Evolutionary conservation across 805 yeast species (phyloP), one percentile per base, ranked within the genome.

Genomic region (Sungouiozyma ichnusensis): DNA sequence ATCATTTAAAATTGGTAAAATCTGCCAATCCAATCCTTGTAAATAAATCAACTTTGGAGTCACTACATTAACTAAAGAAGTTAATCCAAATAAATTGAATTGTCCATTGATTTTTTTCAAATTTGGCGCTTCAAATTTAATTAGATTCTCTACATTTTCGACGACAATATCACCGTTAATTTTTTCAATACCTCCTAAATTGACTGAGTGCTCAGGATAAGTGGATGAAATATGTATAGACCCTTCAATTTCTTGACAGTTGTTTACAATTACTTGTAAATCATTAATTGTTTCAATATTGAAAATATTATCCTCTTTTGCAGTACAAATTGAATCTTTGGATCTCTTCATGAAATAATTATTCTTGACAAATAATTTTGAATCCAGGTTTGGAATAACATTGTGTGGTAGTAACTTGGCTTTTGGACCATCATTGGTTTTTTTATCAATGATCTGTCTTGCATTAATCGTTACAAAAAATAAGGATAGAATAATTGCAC

Each of bases 1-100:
- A 19, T 71, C 69, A 41, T 79, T 76, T 53, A 84, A 70, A 39
- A 81, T 77, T 18, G 94, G 94, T 35, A 83, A 69, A 35, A 84
- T 81, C 49, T 66, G 70, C 90, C 92, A 84, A 43, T 77, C 72
- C 33, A 84, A 59, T 1, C 63, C 61, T 42, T 68, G 69, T 35
- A 80, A 74, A 17, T 67, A 60, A 40, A 57, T 65, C 48, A 84
- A 65, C 20, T 55, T 55, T 7, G 87, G 87, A 20, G 79, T 65
- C 8, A 72, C 66, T 11, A 83, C 63, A 6, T 76, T 63, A 1
- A 78, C 73, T 48, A 84, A 66, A 0, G 88, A 77, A 2, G 88
- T 82, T 48, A 84, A 67, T 35, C 76, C 76, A 35, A 63, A 69
- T 44, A 83, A 65, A 4, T 55, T 54, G 47, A 83, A 76, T 1